Evolutionary conservation across 1,139 yeast genomes (phyloP).

Genomic region (Yamadazyma siamensis): DNA sequence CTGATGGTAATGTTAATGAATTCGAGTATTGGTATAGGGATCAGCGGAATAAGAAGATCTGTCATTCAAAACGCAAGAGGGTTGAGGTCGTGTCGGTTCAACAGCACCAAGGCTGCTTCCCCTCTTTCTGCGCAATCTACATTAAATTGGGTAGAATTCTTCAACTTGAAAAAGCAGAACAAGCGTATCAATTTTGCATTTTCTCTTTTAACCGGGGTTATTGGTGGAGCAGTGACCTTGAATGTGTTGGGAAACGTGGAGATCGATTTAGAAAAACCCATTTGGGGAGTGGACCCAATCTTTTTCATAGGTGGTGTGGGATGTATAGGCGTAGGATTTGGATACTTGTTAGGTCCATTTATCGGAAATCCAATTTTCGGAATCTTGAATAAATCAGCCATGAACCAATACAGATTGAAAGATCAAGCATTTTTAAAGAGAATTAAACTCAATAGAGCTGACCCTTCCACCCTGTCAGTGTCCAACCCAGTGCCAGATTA

Average conservation of each 20-base stretch:
- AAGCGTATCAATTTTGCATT: slow-evolving; percentile 66
- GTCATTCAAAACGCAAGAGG: no score
- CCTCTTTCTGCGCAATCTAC: no score
- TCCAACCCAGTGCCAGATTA: slow-evolving; percentile 97
- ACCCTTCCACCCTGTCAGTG: slow-evolving; percentile 89
- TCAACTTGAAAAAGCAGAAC: slow-evolving; percentile 70
- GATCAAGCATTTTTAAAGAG: slow-evolving; percentile 73
- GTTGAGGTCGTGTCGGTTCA: no score
- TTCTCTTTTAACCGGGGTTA: slow-evolving; percentile 63
- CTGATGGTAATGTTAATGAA: no score
- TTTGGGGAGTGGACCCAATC: slow-evolving; percentile 85
- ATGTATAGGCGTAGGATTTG: slow-evolving; percentile 67
- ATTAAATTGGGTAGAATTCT: slow-evolving; percentile 75
- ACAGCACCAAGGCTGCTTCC: slow-evolving; percentile 2
- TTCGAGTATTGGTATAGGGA: no score
- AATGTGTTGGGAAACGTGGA: slow-evolving; percentile 74
- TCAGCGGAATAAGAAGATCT: no score
- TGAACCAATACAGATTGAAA: slow-evolving; percentile 50
- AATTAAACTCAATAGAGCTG: slow-evolving; percentile 77
- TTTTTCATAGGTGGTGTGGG: slow-evolving; percentile 70
- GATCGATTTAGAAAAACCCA: slow-evolving; percentile 76
- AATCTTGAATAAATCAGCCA: slow-evolving; percentile 44
- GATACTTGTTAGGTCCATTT: slow-evolving; percentile 81
- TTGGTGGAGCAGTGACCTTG: slow-evolving; percentile 73
- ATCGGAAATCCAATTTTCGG: slow-evolving; percentile 72